Percentiles rank a stretch among this genome's conserved stretches.
Evolutionary conservation across 108 stramenopile species (phyloP).

Genomic region (Cyclostephanos invisitatus): DNA sequence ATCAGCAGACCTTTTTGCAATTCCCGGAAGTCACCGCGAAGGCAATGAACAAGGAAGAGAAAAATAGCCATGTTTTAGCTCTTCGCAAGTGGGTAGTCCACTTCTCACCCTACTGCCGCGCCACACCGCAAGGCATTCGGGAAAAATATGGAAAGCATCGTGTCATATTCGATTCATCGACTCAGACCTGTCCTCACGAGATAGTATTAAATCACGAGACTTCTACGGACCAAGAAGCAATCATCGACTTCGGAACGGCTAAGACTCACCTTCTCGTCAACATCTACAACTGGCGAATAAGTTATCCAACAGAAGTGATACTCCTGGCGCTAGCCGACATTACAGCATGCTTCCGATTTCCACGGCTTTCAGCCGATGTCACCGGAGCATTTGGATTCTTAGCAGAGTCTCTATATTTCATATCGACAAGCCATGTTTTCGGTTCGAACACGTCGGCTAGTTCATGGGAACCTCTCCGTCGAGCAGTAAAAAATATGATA

Average conservation of each 20-base stretch:
- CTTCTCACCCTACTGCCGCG: conserved; percentile 5
- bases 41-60: conserved; percentile 23
- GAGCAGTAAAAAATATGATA: neutral
- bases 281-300: neutral
- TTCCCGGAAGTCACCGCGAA: neutral
- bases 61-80: conserved; percentile 8
- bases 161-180: neutral
- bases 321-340: neutral
- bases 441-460: neutral
- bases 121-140: conserved; percentile 7
- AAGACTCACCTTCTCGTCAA: neutral
- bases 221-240: neutral
- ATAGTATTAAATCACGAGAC: neutral
- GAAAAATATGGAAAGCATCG: neutral
- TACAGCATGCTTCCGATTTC: neutral
- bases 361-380: neutral
- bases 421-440: neutral
- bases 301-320: neutral
- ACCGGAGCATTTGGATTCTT: neutral
- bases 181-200: neutral
- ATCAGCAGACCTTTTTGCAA: neutral
- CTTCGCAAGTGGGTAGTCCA: neutral
- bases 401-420: neutral
- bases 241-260: neutral
- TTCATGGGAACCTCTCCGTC: conserved; percentile 1